A percentile compares a stretch with the other conserved stretches of the same genome.
phyloP scores from a whole-genome alignment of 2,329 filamentous ascomycete genomes.

The Aspergillus hiratsukae region DNA sequence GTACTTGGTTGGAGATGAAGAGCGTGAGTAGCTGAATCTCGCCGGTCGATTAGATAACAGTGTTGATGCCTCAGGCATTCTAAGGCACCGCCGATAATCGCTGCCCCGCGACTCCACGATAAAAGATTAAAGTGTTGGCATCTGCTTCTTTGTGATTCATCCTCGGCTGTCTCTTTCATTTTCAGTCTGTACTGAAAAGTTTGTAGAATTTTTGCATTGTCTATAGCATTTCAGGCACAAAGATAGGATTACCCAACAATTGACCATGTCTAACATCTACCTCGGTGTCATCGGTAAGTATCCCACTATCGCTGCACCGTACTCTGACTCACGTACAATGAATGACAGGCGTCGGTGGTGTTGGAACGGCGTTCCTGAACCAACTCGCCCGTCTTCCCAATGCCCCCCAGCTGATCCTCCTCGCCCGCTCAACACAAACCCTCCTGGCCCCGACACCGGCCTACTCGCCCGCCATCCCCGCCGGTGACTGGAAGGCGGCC shows the following conservation, averaged over 20 bases:
- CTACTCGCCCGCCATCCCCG: slow-evolving; percentile 59
- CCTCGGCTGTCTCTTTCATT: not conserved
- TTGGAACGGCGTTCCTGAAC: slow-evolving; percentile 83
- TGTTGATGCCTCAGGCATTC: not conserved
- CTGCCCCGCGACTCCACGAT: not conserved
- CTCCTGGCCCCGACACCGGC: slow-evolving; percentile 68
- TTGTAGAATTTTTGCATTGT: not conserved
- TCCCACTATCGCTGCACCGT: slow-evolving; percentile 3
- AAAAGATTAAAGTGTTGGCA: not conserved
- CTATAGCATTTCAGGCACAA: not conserved
- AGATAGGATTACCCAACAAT: not conserved
- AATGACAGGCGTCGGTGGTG: slow-evolving; percentile 74
- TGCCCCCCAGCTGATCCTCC: slow-evolving; percentile 72
- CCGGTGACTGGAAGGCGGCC: slow-evolving; percentile 53
- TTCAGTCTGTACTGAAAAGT: not conserved
- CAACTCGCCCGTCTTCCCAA: slow-evolving; percentile 71
- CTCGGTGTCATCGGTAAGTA: slow-evolving; percentile 40
- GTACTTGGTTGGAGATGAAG: not conserved
- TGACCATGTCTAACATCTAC: slow-evolving; percentile 36
- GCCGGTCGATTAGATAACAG: not conserved
- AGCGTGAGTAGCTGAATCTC: not conserved
- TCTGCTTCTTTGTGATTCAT: not conserved
- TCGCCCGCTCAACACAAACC: slow-evolving; percentile 79
- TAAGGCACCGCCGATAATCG: not conserved
- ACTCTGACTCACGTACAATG: not conserved